phyloP scores from a whole-genome alignment of 352 stramenopile species.

The Plasmopara muralis region DNA sequence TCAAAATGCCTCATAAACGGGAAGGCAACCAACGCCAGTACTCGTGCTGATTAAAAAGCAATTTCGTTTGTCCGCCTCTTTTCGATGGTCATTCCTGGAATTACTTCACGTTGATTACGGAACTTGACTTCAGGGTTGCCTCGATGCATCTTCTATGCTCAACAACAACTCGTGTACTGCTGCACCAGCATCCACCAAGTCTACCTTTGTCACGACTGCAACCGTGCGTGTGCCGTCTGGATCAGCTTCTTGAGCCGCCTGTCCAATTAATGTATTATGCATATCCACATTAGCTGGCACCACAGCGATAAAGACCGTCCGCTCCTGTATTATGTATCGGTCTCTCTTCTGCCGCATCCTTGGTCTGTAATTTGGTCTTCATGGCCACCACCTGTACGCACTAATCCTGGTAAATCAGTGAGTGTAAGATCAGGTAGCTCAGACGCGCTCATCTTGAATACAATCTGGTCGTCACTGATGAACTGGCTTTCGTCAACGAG shows the following conservation, averaged over 20 bases:
- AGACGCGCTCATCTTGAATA: constrained; percentile 54
- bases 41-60: constrained; percentile 41
- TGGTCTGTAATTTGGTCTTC: constrained; percentile 62
- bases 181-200: constrained; percentile 79
- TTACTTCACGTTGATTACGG: constrained; percentile 61
- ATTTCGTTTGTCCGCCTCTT: constrained; percentile 45
- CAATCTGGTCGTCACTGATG: constrained; percentile 74
- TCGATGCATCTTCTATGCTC: constrained; percentile 53
- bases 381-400: constrained; percentile 45
- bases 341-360: constrained; percentile 65
- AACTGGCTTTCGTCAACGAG: constrained; percentile 62
- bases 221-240: constrained; percentile 63
- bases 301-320: constrained; percentile 81
- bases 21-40: constrained; percentile 32
- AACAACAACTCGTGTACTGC: constrained; percentile 70
- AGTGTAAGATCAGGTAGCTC: constrained; percentile 72
- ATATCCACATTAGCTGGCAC: constrained; percentile 82
- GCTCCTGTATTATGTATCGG: constrained; percentile 63
- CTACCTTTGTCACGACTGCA: constrained; percentile 83
- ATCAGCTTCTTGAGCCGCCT: constrained; percentile 62
- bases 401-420: constrained; percentile 72
- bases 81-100: constrained; percentile 45
- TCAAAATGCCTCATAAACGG: constrained; percentile 29
- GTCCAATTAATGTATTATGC: constrained; percentile 78
- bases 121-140: constrained; percentile 87